phyloP scores from a whole-genome alignment of 257 asterid species.

The Jasminum sambac region DNA sequence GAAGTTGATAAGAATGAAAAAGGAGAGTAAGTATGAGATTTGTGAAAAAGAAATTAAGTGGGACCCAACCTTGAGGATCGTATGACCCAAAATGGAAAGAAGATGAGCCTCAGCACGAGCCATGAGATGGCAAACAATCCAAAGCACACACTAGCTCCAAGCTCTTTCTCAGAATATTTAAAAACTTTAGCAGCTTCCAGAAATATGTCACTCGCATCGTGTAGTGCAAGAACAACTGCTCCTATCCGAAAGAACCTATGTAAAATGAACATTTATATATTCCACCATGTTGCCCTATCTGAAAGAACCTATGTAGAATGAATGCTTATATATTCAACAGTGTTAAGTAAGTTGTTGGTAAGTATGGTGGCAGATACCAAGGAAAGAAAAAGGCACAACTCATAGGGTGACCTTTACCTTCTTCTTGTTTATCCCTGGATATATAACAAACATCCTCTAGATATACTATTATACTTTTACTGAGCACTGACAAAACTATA shows the following conservation, averaged over 20 bases:
- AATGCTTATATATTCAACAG: background rate
- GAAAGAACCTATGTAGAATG: constrained; percentile 62
- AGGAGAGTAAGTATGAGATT: constrained; percentile 1
- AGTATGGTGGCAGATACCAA: background rate
- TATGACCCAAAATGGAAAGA: constrained; percentile 79
- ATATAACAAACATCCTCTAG: background rate
- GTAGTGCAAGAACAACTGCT: constrained; percentile 73
- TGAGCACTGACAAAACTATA: too few relatives aligned
- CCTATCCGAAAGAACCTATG: constrained; percentile 86
- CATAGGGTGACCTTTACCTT: background rate
- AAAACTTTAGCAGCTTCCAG: constrained; percentile 93
- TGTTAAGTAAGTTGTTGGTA: too few relatives aligned
- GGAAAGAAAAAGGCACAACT: too few relatives aligned
- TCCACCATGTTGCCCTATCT: constrained; percentile 44
- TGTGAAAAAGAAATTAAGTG: background rate
- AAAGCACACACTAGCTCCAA: constrained; percentile 82
- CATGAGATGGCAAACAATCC: constrained; percentile 85
- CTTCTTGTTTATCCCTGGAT: background rate
- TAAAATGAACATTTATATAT: constrained; percentile 1
- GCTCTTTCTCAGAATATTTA: constrained; percentile 79
- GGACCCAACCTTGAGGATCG: constrained; percentile 29
- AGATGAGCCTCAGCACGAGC: constrained; percentile 75
- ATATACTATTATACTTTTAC: background rate
- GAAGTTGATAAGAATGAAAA: constrained; percentile 29
- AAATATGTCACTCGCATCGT: constrained; percentile 93